Evolutionary conservation across 305 asterid species (phyloP).

Genomic region (Euphrasia arctica): DNA sequence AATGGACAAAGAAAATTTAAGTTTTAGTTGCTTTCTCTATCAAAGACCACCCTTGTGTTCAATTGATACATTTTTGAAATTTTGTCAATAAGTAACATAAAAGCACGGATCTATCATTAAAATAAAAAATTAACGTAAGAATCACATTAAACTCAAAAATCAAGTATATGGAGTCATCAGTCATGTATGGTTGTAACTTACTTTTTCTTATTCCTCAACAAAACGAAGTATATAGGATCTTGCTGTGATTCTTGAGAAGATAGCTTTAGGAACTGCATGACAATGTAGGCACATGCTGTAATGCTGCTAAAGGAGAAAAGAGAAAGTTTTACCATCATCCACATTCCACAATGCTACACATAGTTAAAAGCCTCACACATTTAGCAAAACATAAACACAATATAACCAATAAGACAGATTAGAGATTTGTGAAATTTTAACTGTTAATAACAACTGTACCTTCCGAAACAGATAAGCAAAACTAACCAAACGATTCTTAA

Average conservation of each 20-base stretch:
- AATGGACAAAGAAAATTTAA: conserved; percentile 1
- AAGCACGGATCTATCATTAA: neutral
- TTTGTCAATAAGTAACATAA: neutral
- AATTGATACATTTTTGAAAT: neutral
- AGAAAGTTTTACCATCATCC: conserved; percentile 13
- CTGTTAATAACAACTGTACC: conserved; percentile 41
- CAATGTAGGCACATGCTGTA: conserved; percentile 62
- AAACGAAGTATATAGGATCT: conserved; percentile 77
- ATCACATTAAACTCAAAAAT: neutral
- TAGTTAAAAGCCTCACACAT: neutral
- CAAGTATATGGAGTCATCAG: neutral
- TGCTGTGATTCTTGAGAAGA: conserved; percentile 61
- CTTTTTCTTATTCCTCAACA: conserved; percentile 51
- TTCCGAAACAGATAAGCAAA: conserved; percentile 75
- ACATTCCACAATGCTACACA: neutral
- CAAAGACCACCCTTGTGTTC: neutral
- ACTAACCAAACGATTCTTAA: conserved; percentile 53
- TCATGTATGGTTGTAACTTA: conserved; percentile 29
- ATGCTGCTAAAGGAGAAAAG: conserved; percentile 50
- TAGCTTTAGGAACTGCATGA: conserved; percentile 59
- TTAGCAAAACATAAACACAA: conserved; percentile 3
- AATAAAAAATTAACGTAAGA: neutral
- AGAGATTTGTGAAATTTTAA: conserved; percentile 11
- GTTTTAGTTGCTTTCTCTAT: neutral
- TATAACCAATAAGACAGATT: neutral